These are phyloP conservation scores for Calocybe cyanea DNA, from an alignment of 768 basidiomycete genomes.

Conservation along the genomic window DNA sequence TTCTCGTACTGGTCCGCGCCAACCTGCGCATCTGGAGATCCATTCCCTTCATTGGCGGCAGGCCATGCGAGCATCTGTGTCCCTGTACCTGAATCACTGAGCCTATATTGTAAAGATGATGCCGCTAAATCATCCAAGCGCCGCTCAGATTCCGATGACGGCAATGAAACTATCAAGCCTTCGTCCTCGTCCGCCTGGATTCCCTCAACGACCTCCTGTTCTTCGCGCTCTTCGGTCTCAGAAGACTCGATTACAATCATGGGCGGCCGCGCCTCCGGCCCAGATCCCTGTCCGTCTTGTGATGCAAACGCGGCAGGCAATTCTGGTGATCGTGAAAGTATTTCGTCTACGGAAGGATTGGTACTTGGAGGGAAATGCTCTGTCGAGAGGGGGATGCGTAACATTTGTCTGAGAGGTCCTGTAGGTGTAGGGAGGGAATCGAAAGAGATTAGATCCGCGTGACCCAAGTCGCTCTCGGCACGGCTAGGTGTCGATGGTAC, in stretches of 20 bases:
- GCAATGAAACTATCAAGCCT: not conserved
- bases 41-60: too few relatives aligned
- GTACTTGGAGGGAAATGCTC: constrained; percentile 3
- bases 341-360: constrained; percentile 24
- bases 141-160: too few relatives aligned
- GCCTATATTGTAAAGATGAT: too few relatives aligned
- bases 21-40: too few relatives aligned
- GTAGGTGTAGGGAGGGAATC: constrained; percentile 35
- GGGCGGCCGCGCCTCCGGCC: not conserved
- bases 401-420: constrained; percentile 15
- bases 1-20: too few relatives aligned
- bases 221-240: not conserved
- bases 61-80: too few relatives aligned
- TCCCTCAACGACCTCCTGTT: not conserved
- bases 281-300: not conserved
- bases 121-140: too few relatives aligned
- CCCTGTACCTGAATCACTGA: too few relatives aligned
- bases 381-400: constrained; percentile 12
- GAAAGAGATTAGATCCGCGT: constrained; percentile 33
- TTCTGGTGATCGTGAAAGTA: constrained; percentile 19
- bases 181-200: constrained; percentile 5
- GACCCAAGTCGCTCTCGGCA: not conserved
- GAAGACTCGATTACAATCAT: not conserved
- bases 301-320: too few relatives aligned
- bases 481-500: not conserved